Base-by-base conservation (phyloP, 176 grass and related monocot species). In the Aechmea fasciata region DNA sequence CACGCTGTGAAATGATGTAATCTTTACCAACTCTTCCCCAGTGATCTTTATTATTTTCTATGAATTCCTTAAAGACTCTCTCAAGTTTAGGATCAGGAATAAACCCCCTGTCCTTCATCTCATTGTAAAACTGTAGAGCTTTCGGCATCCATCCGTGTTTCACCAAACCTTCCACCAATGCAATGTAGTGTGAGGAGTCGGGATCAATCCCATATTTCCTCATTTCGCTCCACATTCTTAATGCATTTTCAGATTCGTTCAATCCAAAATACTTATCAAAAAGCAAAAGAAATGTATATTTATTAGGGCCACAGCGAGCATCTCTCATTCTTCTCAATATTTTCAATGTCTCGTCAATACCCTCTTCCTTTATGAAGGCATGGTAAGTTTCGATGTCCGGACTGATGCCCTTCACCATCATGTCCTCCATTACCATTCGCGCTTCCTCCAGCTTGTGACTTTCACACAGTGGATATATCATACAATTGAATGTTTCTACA, bases 211-310 rank as follows among this genome's bases (percentile, higher is more conserved):
- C 70, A 78, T 85, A 90, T 75, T 71, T 97, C 71, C 53, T 87
- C 89, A 97, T 92, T 75, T 97, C 83, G 26, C 53, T 77, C 93
- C 93, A 97, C 50, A 97, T 74, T 72, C 68, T 90, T 48, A 92
- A 53, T 76, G 86, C 89, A 90, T 83, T 87, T 47, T 68, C 81
- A 78, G 81, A 75, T 67, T 92, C 85, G 47, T 80, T 70, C n/a
- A 71, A 33, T 51, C 75, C 50, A 71, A 92, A 83, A 81, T 86
- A 92, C 55, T 89, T 97, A 66, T 87, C 71, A 33, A 97, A 22
- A 64, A 97, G 82, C 66, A 90, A 73, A 13, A 97, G 76, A 69
- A 97, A 97, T 52, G 86, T 90, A 26, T 74, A 59, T 22, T 73
- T 71, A 13, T 76, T 73, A 71, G 86, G 93, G 3, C 86, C 89